Evolutionary conservation across 208 protist genomes (phyloP), one percentile per base, ranked within the genome.

Genomic region (Crithidia fasciculata): DNA sequence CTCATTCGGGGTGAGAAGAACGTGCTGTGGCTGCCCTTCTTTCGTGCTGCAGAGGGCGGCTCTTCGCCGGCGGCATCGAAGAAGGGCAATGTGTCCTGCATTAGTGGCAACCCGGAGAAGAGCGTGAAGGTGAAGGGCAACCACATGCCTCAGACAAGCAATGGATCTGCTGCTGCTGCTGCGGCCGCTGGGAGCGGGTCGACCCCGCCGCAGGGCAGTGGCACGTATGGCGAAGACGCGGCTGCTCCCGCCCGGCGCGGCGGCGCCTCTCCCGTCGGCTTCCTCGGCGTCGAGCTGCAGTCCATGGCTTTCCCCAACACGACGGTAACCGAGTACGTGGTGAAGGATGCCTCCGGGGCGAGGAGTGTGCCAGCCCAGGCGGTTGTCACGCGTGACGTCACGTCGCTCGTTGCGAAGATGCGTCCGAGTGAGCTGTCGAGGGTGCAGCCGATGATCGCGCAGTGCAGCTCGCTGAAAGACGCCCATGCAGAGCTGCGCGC

Each of bases 401-500:
- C 79, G 16, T 87, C 86, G 69, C 79, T 96, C 19, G 18, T 96
- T 66, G 71, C 68, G 18, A 94, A 94, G 79, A 91, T 84, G 73
- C 40, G 57, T 16, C 86, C 92, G 18, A 66, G 81, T 41, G 76
- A 92, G 41, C 59, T 91, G 57, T 47, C 77, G 2, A 82, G 80
- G 68, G 89, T 87, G 58, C 92, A 96, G 68, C 81, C 86, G 36
- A 72, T 92, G 62, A 93, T 96, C 45, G 82, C 87, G 16, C 60
- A 87, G 58, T 82, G 80, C 53, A 61, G 78, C 37, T 92, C 88
- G 15, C 56, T 92, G 52, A 81, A 78, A 63, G 73, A 84, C 36
- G 89, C 89, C 0, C 89, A 96, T 73, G 49, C 63, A 0, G 89
- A 96, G 78, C 63, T 96, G 28, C 83, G 89, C 36, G 57, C 62